Evolutionary conservation across 306 rosid species (phyloP).

Genomic region (Prosopis cineraria): DNA sequence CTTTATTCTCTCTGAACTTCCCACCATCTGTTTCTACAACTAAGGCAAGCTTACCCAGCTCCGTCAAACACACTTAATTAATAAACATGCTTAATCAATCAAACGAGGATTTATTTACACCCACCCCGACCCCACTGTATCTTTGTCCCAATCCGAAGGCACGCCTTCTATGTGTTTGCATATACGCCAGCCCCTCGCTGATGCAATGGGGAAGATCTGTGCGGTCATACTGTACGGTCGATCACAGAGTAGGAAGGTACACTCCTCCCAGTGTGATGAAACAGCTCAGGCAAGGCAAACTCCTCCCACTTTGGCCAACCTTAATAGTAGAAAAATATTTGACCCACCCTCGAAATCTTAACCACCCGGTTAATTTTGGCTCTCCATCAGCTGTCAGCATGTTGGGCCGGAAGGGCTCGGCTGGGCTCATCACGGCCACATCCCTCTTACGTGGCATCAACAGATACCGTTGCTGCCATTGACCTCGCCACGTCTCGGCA

Average conservation of each 20-base stretch:
- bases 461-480: constrained; percentile 12
- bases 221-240: constrained; percentile 25
- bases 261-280: constrained; percentile 25
- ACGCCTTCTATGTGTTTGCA: constrained; percentile 19
- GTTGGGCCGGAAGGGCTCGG: constrained; percentile 32
- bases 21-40: neutral
- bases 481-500: neutral
- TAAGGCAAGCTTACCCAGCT: neutral
- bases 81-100: neutral
- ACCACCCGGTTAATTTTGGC: constrained; percentile 50
- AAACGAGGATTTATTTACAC: neutral
- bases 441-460: constrained; percentile 32
- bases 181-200: constrained; percentile 35
- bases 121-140: constrained; percentile 26
- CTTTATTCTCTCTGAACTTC: neutral
- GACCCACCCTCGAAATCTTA: constrained; percentile 59
- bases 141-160: constrained; percentile 44
- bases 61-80: neutral
- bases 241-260: constrained; percentile 13
- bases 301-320: constrained; percentile 47
- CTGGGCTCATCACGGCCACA: constrained; percentile 39
- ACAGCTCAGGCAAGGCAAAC: constrained; percentile 37
- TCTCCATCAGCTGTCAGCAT: constrained; percentile 18
- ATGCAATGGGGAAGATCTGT: neutral
- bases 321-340: constrained; percentile 41